Evolutionary conservation across 129 eudicot genomes (phyloP).

Genomic region (Rutidosis leptorrhynchoides): DNA sequence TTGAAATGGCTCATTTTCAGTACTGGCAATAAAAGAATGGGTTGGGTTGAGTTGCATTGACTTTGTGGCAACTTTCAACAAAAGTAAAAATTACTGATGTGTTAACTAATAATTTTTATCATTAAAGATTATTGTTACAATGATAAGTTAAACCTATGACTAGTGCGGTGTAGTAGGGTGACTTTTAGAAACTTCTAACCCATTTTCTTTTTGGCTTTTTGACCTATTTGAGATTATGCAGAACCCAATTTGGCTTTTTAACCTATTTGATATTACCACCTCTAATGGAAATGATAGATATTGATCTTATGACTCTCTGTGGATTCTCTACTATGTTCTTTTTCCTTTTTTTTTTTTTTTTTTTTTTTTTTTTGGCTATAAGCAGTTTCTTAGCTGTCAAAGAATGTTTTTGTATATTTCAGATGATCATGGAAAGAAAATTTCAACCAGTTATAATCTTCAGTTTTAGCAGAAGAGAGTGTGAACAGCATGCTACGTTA

Average conservation of each 20-base stretch:
- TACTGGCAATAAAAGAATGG: not conserved
- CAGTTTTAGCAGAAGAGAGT: constrained; percentile 98
- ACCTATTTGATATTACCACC: not conserved
- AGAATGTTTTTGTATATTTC: constrained; percentile 24
- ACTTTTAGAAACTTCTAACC: not conserved
- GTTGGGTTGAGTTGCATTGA: not conserved
- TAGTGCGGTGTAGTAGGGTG: not conserved
- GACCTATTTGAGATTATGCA: constrained; percentile 9
- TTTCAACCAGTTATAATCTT: constrained; percentile 94
- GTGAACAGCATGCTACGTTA: constrained; percentile 99
- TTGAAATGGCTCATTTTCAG: not conserved
- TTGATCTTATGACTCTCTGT: not conserved
- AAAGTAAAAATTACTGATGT: not conserved
- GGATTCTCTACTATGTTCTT: not conserved
- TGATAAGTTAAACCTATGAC: not conserved
- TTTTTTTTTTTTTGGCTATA: not conserved
- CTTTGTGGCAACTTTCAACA: not conserved
- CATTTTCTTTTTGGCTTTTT: not conserved
- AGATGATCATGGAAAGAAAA: constrained; percentile 98
- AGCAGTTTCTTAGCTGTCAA: constrained; percentile 7
- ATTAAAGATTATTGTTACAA: not conserved
- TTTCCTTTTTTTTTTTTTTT: not conserved
- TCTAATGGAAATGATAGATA: not conserved
- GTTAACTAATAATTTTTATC: too few relatives aligned
- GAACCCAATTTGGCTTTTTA: not conserved